Evolutionary conservation across 1,139 yeast genomes (phyloP).

Genomic region (Waltiozyma sp.): DNA sequence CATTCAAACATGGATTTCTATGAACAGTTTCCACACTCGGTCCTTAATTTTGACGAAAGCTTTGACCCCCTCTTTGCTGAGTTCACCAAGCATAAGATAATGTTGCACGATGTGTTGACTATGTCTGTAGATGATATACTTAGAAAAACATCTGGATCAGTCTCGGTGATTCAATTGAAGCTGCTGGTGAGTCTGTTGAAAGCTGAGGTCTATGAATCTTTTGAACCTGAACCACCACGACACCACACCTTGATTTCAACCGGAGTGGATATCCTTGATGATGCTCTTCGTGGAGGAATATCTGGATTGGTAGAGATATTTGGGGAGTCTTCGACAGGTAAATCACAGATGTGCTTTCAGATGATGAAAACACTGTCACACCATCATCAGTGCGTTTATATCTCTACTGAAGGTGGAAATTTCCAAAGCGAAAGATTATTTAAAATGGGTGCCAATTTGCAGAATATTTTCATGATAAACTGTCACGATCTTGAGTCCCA

Average conservation of each 20-base stretch:
- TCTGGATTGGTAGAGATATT: constrained; percentile 63
- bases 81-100: constrained; percentile 20
- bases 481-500: constrained; percentile 63
- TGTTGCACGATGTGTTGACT: constrained; percentile 32
- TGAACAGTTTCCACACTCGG: constrained; percentile 25
- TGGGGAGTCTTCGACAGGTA: constrained; percentile 82
- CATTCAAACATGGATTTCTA: constrained; percentile 24
- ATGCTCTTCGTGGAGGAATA: constrained; percentile 56
- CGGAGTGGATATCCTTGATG: constrained; percentile 51
- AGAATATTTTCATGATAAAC: constrained; percentile 45
- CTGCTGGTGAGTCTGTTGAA: constrained; percentile 3
- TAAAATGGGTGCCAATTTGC: constrained; percentile 25
- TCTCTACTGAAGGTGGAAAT: constrained; percentile 62
- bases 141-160: constrained; percentile 10
- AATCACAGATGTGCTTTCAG: constrained; percentile 66
- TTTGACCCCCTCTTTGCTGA: constrained; percentile 20
- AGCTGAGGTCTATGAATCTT: constrained; percentile 1
- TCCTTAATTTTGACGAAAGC: constrained; percentile 20
- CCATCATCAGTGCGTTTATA: constrained; percentile 40
- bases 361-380: constrained; percentile 46
- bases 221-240: background rate
- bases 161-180: constrained; percentile 22
- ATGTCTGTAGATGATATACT: constrained; percentile 30
- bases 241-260: constrained; percentile 31
- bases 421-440: constrained; percentile 53